A percentile compares a stretch with the other conserved stretches of the same genome.
phyloP scores from a whole-genome alignment of 106 monocot genomes.

The Dendrobium chrysotoxum region DNA sequence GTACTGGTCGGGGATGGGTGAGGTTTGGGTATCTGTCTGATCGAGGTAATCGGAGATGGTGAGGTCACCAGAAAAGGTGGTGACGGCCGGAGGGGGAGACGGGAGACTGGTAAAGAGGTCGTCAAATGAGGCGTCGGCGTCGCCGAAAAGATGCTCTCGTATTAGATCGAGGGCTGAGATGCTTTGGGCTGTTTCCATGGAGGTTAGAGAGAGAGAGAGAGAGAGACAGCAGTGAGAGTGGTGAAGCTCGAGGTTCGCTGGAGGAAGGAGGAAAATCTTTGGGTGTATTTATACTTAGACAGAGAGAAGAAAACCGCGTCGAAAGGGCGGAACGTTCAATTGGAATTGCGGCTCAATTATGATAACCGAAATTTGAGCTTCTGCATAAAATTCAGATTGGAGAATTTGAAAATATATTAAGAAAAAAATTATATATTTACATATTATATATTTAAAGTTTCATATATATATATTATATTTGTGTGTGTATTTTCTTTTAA shows the following conservation, averaged over 20 bases:
- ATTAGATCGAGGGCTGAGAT: conserved; percentile 23
- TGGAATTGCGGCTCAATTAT: too few relatives aligned
- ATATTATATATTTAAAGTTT: too few relatives aligned
- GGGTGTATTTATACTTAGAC: neutral
- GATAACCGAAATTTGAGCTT: too few relatives aligned
- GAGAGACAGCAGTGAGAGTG: neutral
- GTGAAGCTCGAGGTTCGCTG: neutral
- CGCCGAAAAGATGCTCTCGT: conserved; percentile 29
- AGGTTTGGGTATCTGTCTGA: neutral
- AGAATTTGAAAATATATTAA: too few relatives aligned
- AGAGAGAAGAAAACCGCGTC: neutral
- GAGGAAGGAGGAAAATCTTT: neutral
- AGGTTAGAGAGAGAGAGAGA: neutral
- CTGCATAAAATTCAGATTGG: too few relatives aligned
- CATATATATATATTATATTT: too few relatives aligned
- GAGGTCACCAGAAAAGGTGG: neutral
- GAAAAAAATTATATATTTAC: too few relatives aligned
- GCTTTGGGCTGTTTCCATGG: neutral
- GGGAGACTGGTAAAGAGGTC: neutral
- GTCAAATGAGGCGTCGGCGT: conserved; percentile 8
- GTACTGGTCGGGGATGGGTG: neutral
- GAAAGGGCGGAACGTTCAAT: too few relatives aligned
- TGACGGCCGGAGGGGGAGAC: neutral
- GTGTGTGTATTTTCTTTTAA: too few relatives aligned
- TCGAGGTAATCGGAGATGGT: conserved; percentile 6